Evolutionary conservation across 805 yeast genomes (phyloP).

Genomic region (Yamadazyma philogaea): DNA sequence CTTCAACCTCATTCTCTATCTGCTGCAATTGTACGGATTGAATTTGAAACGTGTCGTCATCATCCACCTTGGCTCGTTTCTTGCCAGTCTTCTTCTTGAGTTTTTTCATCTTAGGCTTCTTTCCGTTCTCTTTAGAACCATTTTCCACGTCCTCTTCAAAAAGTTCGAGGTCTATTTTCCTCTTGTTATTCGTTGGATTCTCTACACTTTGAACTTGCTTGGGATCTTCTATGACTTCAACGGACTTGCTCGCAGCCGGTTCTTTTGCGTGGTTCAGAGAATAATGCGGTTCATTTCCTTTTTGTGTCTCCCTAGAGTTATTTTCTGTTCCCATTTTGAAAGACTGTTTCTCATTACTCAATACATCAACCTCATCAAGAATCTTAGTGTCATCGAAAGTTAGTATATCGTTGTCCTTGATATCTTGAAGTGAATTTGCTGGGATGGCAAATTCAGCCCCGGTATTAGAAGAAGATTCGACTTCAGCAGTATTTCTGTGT

Average conservation of each 20-base stretch:
- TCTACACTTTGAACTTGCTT: background rate
- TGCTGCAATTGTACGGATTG: constrained; percentile 29
- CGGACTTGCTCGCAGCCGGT: background rate
- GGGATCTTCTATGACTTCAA: background rate
- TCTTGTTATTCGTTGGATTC: background rate
- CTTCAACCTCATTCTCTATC: constrained; percentile 27
- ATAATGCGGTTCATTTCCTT: constrained; percentile 18
- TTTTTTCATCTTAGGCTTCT: constrained; percentile 37
- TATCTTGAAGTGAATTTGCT: constrained; percentile 32
- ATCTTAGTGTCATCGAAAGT: constrained; percentile 55
- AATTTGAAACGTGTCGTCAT: constrained; percentile 18
- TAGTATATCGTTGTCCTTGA: constrained; percentile 46
- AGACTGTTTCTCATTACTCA: constrained; percentile 36
- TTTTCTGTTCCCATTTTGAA: constrained; percentile 18
- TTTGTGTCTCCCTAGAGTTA: constrained; percentile 11
- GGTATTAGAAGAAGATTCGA: background rate
- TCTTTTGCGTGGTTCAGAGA: constrained; percentile 14
- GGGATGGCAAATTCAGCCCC: constrained; percentile 45
- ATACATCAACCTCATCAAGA: constrained; percentile 28
- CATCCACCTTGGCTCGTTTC: constrained; percentile 25
- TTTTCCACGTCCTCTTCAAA: constrained; percentile 10
- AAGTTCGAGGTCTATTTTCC: background rate
- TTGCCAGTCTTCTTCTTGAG: constrained; percentile 34
- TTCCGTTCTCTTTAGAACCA: constrained; percentile 17
- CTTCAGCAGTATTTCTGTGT: background rate